Conservation (phyloP, 257 asterid genomes). For the Striga asiatica region DNA sequence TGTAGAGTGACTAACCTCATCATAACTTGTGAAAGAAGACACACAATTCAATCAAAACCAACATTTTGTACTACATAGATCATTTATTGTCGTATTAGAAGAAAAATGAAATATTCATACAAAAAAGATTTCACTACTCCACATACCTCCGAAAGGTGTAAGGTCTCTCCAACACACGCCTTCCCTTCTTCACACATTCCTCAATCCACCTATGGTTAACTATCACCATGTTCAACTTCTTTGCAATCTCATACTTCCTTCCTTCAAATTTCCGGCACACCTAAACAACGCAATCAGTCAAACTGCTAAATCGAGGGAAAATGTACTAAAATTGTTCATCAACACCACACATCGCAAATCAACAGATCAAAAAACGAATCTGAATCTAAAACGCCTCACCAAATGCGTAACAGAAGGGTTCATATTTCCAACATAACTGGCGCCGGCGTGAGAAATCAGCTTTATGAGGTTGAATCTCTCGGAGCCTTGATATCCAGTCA, state of each 20-base stretch:
- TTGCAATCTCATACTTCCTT: slow-evolving; percentile 46
- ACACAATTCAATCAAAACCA: no score
- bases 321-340: background rate
- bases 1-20: background rate
- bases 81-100: no score
- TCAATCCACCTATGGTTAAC: slow-evolving; percentile 91
- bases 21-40: background rate
- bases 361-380: background rate
- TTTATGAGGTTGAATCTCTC: slow-evolving; percentile 39
- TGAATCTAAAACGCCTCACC: slow-evolving; percentile 22
- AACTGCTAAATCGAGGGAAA: slow-evolving; percentile 11
- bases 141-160: slow-evolving; percentile 51
- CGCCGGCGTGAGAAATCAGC: slow-evolving; percentile 37
- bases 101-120: no score
- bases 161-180: slow-evolving; percentile 47
- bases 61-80: no score
- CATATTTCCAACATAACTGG: slow-evolving; percentile 41
- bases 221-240: slow-evolving; percentile 27
- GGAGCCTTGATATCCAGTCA: slow-evolving; percentile 35
- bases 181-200: slow-evolving; percentile 60
- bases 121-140: background rate
- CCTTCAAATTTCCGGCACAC: slow-evolving; percentile 46
- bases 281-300: slow-evolving; percentile 24
- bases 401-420: slow-evolving; percentile 34
- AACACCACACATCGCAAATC: background rate